A percentile compares a stretch with the other conserved stretches of the same genome.
Evolutionary conservation across 129 eudicot species (phyloP).

Genomic region (Arctium minus): DNA sequence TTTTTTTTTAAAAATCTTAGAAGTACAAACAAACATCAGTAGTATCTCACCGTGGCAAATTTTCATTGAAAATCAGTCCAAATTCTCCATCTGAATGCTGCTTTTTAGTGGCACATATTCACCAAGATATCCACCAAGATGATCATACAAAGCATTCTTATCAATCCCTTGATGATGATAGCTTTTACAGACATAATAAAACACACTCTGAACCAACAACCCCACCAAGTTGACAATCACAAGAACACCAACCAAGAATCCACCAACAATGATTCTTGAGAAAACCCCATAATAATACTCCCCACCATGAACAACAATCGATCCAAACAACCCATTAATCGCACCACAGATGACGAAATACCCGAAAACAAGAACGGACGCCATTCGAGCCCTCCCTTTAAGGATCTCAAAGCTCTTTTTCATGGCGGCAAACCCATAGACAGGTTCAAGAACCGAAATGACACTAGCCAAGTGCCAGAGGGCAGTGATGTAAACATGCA

Average conservation of each 20-base stretch:
- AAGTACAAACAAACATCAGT: constrained; percentile 19
- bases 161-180: constrained; percentile 81
- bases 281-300: constrained; percentile 51
- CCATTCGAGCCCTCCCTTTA: constrained; percentile 60
- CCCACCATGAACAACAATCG: constrained; percentile 78
- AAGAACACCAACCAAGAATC: constrained; percentile 79
- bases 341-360: constrained; percentile 66
- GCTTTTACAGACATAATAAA: constrained; percentile 90
- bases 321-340: constrained; percentile 58
- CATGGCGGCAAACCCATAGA: constrained; percentile 79
- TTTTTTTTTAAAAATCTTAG: not conserved
- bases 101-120: constrained; percentile 95
- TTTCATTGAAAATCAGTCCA: constrained; percentile 40
- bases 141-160: constrained; percentile 75
- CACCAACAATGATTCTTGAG: constrained; percentile 70
- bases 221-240: constrained; percentile 85
- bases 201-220: constrained; percentile 85
- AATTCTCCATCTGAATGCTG: constrained; percentile 89
- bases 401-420: constrained; percentile 71
- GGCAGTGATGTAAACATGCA: constrained; percentile 79
- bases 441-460: constrained; percentile 71
- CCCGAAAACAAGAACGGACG: constrained; percentile 52
- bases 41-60: constrained; percentile 17
- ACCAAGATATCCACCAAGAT: constrained; percentile 89
- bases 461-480: constrained; percentile 92